Conservation (phyloP, 2,329 filamentous ascomycete species). For the Purpureocillium lavendulum region DNA sequence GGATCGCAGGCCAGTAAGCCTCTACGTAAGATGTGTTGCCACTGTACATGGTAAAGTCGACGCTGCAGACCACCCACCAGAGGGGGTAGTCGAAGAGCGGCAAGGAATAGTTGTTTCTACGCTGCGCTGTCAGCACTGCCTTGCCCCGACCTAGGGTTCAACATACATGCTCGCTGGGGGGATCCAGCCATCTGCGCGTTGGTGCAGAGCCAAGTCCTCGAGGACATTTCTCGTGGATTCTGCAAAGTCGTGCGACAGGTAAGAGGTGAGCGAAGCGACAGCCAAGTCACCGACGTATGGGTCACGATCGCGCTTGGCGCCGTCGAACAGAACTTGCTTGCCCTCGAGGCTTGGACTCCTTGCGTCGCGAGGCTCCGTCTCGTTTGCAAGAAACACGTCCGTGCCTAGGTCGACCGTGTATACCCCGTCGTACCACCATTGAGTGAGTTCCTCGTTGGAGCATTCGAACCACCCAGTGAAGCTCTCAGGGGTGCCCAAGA, state of each 20-base stretch:
- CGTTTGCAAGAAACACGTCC: slow-evolving; percentile 34
- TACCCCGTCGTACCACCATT: slow-evolving; percentile 44
- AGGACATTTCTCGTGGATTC: slow-evolving; percentile 36
- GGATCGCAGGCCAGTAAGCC: slow-evolving; percentile 31
- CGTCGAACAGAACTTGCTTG: slow-evolving; percentile 39
- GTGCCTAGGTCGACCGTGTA: slow-evolving; percentile 43
- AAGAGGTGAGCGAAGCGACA: slow-evolving; percentile 37
- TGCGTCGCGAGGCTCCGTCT: slow-evolving; percentile 39
- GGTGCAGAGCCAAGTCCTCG: slow-evolving; percentile 39
- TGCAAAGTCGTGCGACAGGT: slow-evolving; percentile 34
- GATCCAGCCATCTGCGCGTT: slow-evolving; percentile 43
- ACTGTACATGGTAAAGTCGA: slow-evolving; percentile 41
- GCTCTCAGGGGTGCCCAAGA: slow-evolving; percentile 36
- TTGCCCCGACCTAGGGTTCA: not conserved
- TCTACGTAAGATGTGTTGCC: slow-evolving; percentile 32
- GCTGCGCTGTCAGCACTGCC: not conserved
- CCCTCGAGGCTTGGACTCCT: slow-evolving; percentile 32
- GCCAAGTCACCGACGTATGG: slow-evolving; percentile 45
- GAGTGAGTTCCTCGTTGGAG: slow-evolving; percentile 37
- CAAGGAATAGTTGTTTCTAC: slow-evolving; percentile 35
- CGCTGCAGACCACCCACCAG: slow-evolving; percentile 41
- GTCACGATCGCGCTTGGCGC: slow-evolving; percentile 43
- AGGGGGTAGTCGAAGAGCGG: slow-evolving; percentile 43
- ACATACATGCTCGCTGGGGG: slow-evolving; percentile 43
- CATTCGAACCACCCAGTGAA: slow-evolving; percentile 45